These are phyloP conservation scores for Fusarium sp. DNA, from an alignment of 2,329 filamentous ascomycete genomes.

Conservation along the genomic window DNA sequence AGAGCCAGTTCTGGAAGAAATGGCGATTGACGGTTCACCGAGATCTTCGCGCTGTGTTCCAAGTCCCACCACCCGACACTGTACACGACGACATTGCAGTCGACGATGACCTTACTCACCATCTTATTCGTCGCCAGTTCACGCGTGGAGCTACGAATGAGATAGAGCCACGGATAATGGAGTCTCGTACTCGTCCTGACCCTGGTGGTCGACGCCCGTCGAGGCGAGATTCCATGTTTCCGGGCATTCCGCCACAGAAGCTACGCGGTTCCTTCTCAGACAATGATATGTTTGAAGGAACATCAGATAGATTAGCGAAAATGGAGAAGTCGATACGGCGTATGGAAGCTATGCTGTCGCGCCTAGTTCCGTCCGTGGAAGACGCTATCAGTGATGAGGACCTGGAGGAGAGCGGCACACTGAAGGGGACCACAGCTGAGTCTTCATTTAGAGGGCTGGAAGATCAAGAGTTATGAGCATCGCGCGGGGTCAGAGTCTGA, in stretches of 20 bases:
- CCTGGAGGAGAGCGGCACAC: slow-evolving; percentile 48
- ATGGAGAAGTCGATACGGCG: slow-evolving; percentile 64
- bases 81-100: slow-evolving; percentile 68
- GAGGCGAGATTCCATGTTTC: slow-evolving; percentile 69
- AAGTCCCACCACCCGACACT: slow-evolving; percentile 74
- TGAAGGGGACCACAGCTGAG: slow-evolving; percentile 47
- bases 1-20: slow-evolving; percentile 72
- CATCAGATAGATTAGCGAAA: slow-evolving; percentile 59
- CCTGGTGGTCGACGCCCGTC: slow-evolving; percentile 51
- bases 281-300: slow-evolving; percentile 58
- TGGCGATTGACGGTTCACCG: slow-evolving; percentile 77
- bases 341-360: slow-evolving; percentile 62
- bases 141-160: slow-evolving; percentile 58
- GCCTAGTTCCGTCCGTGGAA: slow-evolving; percentile 52
- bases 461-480: slow-evolving; percentile 20
- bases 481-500: slow-evolving; percentile 14
- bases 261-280: slow-evolving; percentile 63
- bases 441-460: slow-evolving; percentile 46
- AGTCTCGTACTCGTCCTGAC: slow-evolving; percentile 48
- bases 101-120: slow-evolving; percentile 69
- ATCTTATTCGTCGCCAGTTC: slow-evolving; percentile 70
- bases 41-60: slow-evolving; percentile 79
- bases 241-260: slow-evolving; percentile 60
- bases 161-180: slow-evolving; percentile 11
- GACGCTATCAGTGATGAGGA: slow-evolving; percentile 45